Evolutionary conservation across 2,329 filamentous ascomycete species (phyloP), one percentile per base, ranked within the genome.

Genomic region (Juglanconis sp.): DNA sequence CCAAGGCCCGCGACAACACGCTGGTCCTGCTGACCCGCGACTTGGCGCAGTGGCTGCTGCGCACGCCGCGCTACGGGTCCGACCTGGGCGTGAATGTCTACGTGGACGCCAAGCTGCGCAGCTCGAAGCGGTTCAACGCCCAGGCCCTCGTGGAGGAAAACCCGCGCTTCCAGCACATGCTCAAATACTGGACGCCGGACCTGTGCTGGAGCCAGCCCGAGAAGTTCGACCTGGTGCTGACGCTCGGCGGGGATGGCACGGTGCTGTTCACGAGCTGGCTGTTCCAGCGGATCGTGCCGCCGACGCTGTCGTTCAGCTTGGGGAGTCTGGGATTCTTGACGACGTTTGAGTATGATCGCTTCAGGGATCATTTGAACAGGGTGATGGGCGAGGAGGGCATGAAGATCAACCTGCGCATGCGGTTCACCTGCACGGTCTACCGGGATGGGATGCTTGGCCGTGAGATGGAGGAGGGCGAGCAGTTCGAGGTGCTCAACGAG

Each of bases 401-500:
- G 94, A 89, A 94, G 57, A 94, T 98, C 63, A 98, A 96, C 71
- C 81, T 99, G 67, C 92, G 95, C 66, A 99, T 99, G 95, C 90
- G 95, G 64, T 99, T 99, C 74, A 99, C 95, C 15, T 98, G 94
- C 77, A 98, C 95, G 0, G 93, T 99, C 8, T 97, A 94, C 78
- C 89, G 94, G 49, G 83, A 88, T 66, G 86, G 83, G 35, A 74
- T 77, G 4, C 73, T 78, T 2, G 83, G 82, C 10, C 81, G 85
- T n/a, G 85, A 86, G 44, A 83, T 88, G 66, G 89, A 95, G 67
- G 93, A 97, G 74, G 91, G 89, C 49, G 94, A 98, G 77, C 93
- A 96, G 69, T 98, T 97, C 65, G 95, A 99, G 77, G 94, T 99
- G 24, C 86, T 99, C 65, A 99, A 99, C 76, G 95, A 99, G 77